Base-by-base conservation (phyloP, 2,329 filamentous ascomycete species). In the Chalaropsis ovoidea region DNA sequence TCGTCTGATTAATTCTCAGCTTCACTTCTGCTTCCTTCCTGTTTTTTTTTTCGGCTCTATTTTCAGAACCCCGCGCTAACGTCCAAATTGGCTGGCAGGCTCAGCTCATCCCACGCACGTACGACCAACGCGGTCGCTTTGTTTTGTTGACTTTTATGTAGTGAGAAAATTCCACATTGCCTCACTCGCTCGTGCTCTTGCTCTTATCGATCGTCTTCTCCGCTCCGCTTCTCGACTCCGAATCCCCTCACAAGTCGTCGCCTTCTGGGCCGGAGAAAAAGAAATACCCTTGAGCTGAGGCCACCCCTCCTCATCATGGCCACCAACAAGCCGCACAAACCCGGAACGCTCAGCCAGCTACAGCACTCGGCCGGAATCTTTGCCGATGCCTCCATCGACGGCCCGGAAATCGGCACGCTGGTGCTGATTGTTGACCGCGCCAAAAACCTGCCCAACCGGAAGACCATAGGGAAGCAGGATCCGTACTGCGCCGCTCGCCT, bases 401-500 rank as follows among this genome's bases (percentile, higher is more conserved):
- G 94, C 0, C 93, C 94, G 2, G 82, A 89, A 68, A 96, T 99
- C 72, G 94, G 94, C 70, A 97, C 92, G 1, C 80, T 99, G 70
- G 90, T 99, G 60, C 83, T 91, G 66, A 87, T 99, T 71, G 85
- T 97, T 72, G 94, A 99, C 77, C 84, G 92, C 70, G 94, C 92
- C 63, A 97, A 96, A 83, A 99, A 99, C 75, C 78, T 99, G 70
- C 94, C 94, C 62, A 99, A 99, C 77, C 80, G 91, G 71, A 95
- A 95, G 79, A 94, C 91, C 5, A 96, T 99, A 80, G 94, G 94
- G 65, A 99, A 99, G 77, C 94, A 99, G 78, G 92, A 97, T 74
- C 93, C 94, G 0, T 99, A 97, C 76, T 96, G 92, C 76, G 94
- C 94, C 45, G 92, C 91, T 41, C 82, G 94, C 64, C 78, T 99